Evolutionary conservation across 805 yeast species (phyloP).

Genomic region (Wickerhamomyces alni): DNA sequence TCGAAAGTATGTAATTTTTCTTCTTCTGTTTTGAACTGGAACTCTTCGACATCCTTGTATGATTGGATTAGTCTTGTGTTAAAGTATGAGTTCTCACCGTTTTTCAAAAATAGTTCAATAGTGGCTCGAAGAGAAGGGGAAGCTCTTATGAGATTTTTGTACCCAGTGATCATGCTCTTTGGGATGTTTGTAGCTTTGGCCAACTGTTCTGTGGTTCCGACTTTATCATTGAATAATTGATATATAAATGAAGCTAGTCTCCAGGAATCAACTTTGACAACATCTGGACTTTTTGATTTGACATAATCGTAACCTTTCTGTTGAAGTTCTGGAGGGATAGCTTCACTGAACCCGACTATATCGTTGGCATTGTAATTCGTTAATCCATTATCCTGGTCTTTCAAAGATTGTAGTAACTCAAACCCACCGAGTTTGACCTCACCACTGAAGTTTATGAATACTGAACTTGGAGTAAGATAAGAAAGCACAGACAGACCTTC

Average conservation of each 20-base stretch:
- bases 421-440: slow-evolving; percentile 85
- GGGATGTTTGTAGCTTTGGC: slow-evolving; percentile 27
- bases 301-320: background rate
- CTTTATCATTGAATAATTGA: slow-evolving; percentile 32
- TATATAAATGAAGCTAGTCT: slow-evolving; percentile 52
- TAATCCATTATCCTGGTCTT: slow-evolving; percentile 21
- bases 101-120: slow-evolving; percentile 21
- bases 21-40: slow-evolving; percentile 44
- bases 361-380: background rate
- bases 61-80: slow-evolving; percentile 44
- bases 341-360: background rate
- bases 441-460: slow-evolving; percentile 63
- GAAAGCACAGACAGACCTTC: slow-evolving; percentile 59
- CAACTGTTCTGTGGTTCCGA: slow-evolving; percentile 8
- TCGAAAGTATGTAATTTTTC: slow-evolving; percentile 47
- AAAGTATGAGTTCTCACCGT: slow-evolving; percentile 22
- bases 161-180: slow-evolving; percentile 27
- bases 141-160: slow-evolving; percentile 35
- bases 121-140: slow-evolving; percentile 34
- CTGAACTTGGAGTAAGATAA: slow-evolving; percentile 46
- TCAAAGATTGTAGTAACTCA: slow-evolving; percentile 52
- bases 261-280: slow-evolving; percentile 56
- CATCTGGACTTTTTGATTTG: slow-evolving; percentile 15
- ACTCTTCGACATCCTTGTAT: slow-evolving; percentile 46
- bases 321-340: slow-evolving; percentile 1